Conservation (phyloP, 495 filamentous ascomycete species). For the Penicillium malachiteum region DNA sequence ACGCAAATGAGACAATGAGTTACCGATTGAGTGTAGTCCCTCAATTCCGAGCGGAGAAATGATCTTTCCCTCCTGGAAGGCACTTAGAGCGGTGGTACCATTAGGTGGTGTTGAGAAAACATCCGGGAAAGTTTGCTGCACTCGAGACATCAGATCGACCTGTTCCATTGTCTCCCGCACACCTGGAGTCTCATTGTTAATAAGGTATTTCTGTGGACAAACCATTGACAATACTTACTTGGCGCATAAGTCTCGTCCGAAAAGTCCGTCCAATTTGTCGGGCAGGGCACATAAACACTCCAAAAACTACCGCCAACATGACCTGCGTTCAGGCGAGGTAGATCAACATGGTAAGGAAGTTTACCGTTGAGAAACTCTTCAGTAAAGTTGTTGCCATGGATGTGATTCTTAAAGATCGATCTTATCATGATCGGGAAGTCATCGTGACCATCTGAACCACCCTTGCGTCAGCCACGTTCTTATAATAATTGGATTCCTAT, state of each 20-base stretch:
- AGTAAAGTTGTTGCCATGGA: conserved; percentile 73
- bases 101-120: conserved; percentile 61
- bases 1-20: conserved; percentile 74
- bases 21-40: conserved; percentile 93
- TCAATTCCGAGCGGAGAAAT: conserved; percentile 80
- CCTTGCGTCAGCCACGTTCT: too few relatives aligned
- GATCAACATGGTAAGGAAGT: conserved; percentile 71
- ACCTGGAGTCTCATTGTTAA: conserved; percentile 30
- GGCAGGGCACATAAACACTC: conserved; percentile 83
- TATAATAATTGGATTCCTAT: background rate
- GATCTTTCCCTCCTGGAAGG: conserved; percentile 59
- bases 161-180: conserved; percentile 77
- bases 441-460: conserved; percentile 77
- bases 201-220: background rate
- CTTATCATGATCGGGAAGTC: conserved; percentile 79
- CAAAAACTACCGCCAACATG: conserved; percentile 74
- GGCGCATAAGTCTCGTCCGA: conserved; percentile 67
- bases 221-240: conserved; percentile 31
- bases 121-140: conserved; percentile 65
- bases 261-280: conserved; percentile 67
- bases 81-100: conserved; percentile 55
- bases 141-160: conserved; percentile 74
- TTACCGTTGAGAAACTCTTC: conserved; percentile 65
- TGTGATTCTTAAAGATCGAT: conserved; percentile 67
- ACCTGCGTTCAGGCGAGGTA: conserved; percentile 59